Percentiles rank a stretch among this genome's conserved stretches.
These are phyloP conservation scores for Erodium maritimum DNA, from an alignment of 345 rosid species.

Conservation along the genomic window DNA sequence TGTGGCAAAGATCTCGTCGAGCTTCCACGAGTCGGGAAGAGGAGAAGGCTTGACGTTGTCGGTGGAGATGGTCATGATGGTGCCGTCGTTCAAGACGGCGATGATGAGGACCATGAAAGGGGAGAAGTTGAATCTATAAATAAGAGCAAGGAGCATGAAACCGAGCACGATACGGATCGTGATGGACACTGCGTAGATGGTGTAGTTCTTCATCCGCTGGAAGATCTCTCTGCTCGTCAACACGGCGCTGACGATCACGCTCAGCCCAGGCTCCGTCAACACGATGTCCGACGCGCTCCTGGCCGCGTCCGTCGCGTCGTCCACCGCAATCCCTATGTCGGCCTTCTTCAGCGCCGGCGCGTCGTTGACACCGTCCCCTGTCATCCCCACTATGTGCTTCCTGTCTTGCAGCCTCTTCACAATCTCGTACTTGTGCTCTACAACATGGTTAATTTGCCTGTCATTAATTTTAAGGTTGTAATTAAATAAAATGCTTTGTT, in stretches of 20 bases:
- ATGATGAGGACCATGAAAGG: slow-evolving; percentile 28
- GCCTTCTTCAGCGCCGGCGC: slow-evolving; percentile 27
- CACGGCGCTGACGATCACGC: slow-evolving; percentile 24
- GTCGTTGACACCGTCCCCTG: slow-evolving; percentile 27
- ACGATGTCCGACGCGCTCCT: slow-evolving; percentile 23
- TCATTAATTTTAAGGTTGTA: no score
- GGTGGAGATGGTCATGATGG: slow-evolving; percentile 27
- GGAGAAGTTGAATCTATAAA: slow-evolving; percentile 21
- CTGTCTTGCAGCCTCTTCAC: slow-evolving; percentile 25
- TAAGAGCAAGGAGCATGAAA: slow-evolving; percentile 21
- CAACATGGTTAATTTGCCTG: not conserved
- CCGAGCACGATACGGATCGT: slow-evolving; percentile 26
- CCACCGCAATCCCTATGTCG: slow-evolving; percentile 23
- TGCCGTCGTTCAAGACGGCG: slow-evolving; percentile 24
- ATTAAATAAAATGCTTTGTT: no score
- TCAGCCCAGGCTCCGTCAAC: slow-evolving; percentile 21
- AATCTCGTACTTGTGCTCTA: slow-evolving; percentile 26
- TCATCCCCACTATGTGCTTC: slow-evolving; percentile 26
- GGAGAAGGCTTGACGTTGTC: slow-evolving; percentile 27
- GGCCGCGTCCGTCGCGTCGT: slow-evolving; percentile 27
- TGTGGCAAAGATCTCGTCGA: slow-evolving; percentile 21
- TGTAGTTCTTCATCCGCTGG: slow-evolving; percentile 27
- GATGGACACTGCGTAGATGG: slow-evolving; percentile 25
- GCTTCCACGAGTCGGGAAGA: slow-evolving; percentile 22
- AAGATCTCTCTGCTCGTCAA: slow-evolving; percentile 23